Evolutionary conservation across 2,329 filamentous ascomycete genomes (phyloP).

Genomic region (Claviceps sp.): DNA sequence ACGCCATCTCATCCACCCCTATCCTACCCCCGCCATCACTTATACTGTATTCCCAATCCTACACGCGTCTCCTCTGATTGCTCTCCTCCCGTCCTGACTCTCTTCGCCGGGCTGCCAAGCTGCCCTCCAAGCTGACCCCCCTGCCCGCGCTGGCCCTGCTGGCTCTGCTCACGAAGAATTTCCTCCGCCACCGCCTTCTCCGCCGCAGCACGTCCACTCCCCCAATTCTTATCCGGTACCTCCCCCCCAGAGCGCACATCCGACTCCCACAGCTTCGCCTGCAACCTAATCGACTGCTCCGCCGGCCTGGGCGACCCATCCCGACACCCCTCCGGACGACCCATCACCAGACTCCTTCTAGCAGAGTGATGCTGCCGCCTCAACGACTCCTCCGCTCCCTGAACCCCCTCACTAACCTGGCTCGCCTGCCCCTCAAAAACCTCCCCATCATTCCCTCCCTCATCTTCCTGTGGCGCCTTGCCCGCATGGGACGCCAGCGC

Average conservation of each 20-base stretch:
- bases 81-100: conserved; percentile 24
- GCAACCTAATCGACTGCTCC: conserved; percentile 32
- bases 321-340: conserved; percentile 27
- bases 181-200: conserved; percentile 3
- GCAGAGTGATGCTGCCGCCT: conserved; percentile 43
- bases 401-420: conserved; percentile 30
- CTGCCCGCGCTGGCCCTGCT: conserved; percentile 22
- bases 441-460: conserved; percentile 28
- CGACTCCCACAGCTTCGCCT: conserved; percentile 35
- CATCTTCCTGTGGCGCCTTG: conserved; percentile 9
- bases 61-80: conserved; percentile 26
- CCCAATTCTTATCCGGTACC: conserved; percentile 38
- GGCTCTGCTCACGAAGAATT: conserved; percentile 3
- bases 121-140: conserved; percentile 17
- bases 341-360: conserved; percentile 36
- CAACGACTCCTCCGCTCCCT: conserved; percentile 54
- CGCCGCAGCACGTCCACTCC: conserved; percentile 19
- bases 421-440: conserved; percentile 64
- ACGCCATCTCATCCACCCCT: too few species aligned
- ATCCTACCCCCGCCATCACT: conserved; percentile 7
- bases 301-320: conserved; percentile 30
- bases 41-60: conserved; percentile 40
- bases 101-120: conserved; percentile 30
- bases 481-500: conserved; percentile 9
- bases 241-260: conserved; percentile 20